Evolutionary conservation across 345 rosid genomes (phyloP), one percentile per base, ranked within the genome.

Genomic region (Arabis alpina): DNA sequence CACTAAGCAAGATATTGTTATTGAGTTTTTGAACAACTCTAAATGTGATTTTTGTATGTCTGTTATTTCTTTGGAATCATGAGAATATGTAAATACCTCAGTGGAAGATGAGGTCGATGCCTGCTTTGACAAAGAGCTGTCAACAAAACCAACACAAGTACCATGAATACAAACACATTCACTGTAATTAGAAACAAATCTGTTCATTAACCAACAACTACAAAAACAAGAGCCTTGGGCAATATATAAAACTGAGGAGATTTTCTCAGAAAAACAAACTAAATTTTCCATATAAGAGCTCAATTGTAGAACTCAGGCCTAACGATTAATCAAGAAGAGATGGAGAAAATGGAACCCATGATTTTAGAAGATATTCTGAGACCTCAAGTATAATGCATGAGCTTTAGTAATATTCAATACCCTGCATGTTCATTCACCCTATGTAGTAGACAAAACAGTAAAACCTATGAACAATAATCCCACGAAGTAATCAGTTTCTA

Each of bases 21-120:
- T 28, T 5, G 4, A 56, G 44, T 64, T 19, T 19, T 37, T 19
- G 23, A 19, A 19, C 23, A 19, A 43, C 15, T 16, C 30, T 30
- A 6, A 15, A 19, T 42, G 32, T 34, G 44, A 25, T 23, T 47
- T 25, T 7, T n/a, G 27, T 30, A 32, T 42, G 10, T 25, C 30
- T 37, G 64, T 12, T 10, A 70, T 8, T 44, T 28, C 32, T 34
- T 54, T 15, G 12, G 16, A 16, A 37, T 27, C 51, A 10, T 42
- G 52, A 15, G 39, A 44, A 72, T 40, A 54, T 40, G 16, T 54
- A 41, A 65, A 65, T 86, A 88, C 97, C 94, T 85, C 92, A 52
- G 79, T 57, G 24, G 84, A 76, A 25, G 73, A 65, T 57, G 94
- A 90, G 52, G 94, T 81, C 34, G 90, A 82, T 16, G 81, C 79